phyloP scores from a whole-genome alignment of 139 green algal species.

The Chlamydomonas applanata region DNA sequence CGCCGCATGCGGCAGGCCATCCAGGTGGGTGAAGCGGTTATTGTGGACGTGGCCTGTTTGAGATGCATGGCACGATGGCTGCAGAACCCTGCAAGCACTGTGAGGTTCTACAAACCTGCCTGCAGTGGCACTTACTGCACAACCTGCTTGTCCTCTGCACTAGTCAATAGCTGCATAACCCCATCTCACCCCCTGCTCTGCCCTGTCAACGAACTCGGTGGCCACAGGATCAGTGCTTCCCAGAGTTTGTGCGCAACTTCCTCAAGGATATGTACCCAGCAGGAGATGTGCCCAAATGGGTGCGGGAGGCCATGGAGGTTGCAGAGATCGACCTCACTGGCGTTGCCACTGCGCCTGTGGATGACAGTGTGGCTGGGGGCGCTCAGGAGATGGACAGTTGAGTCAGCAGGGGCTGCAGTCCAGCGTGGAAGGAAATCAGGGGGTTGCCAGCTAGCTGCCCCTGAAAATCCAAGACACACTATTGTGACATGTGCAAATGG shows the following conservation, averaged over 20 bases:
- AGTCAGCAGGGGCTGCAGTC: too few relatives aligned
- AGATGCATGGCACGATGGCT: too few relatives aligned
- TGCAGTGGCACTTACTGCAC: neutral
- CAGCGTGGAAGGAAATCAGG: too few relatives aligned
- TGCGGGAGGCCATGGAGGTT: constrained; percentile 55
- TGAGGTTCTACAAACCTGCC: neutral
- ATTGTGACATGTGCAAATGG: too few relatives aligned
- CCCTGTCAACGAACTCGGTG: too few relatives aligned
- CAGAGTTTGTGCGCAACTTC: constrained; percentile 69
- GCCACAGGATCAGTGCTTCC: constrained; percentile 43
- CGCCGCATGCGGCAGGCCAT: constrained; percentile 61
- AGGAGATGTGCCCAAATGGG: constrained; percentile 61
- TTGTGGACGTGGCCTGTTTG: too few relatives aligned
- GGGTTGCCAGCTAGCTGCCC: too few relatives aligned
- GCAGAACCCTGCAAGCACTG: too few relatives aligned
- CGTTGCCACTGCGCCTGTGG: constrained; percentile 13
- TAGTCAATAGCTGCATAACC: neutral
- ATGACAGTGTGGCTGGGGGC: too few relatives aligned
- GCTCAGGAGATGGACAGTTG: too few relatives aligned
- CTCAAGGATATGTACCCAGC: constrained; percentile 66
- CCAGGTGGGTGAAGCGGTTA: constrained; percentile 8
- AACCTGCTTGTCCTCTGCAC: neutral
- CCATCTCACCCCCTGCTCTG: neutral
- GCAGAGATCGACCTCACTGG: constrained; percentile 53
- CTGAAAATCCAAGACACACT: too few relatives aligned